A percentile compares a stretch with the other conserved stretches of the same genome.
Evolutionary conservation across 805 yeast genomes (phyloP).

Genomic region (Ogataea nitratoaversa): DNA sequence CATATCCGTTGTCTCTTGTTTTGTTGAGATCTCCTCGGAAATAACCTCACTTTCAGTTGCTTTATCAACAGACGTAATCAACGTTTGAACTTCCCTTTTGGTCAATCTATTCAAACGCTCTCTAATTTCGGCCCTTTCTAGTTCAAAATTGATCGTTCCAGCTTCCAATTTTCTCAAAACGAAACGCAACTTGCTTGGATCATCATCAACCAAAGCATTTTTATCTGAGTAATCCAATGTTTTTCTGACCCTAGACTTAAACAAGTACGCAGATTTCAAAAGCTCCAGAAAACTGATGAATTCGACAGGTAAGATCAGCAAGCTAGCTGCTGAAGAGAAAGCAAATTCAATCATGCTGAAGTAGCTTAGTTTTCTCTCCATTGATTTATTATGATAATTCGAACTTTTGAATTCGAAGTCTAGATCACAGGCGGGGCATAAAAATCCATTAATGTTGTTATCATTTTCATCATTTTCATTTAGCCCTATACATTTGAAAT

Average conservation of each 20-base stretch:
- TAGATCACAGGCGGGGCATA: slow-evolving; percentile 54
- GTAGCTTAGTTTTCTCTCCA: slow-evolving; percentile 11
- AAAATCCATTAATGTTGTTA: slow-evolving; percentile 35
- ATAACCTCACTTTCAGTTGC: not conserved
- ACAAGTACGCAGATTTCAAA: slow-evolving; percentile 10
- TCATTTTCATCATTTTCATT: slow-evolving; percentile 19
- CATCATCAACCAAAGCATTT: slow-evolving; percentile 17
- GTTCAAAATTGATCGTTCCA: slow-evolving; percentile 27
- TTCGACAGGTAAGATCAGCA: slow-evolving; percentile 17
- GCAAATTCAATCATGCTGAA: slow-evolving; percentile 12
- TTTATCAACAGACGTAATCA: not conserved
- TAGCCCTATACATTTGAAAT: slow-evolving; percentile 50
- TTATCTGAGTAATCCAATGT: slow-evolving; percentile 15
- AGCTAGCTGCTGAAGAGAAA: slow-evolving; percentile 8
- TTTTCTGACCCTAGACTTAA: slow-evolving; percentile 3
- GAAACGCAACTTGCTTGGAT: slow-evolving; percentile 33
- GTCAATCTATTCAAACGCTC: slow-evolving; percentile 20
- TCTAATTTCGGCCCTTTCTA: slow-evolving; percentile 25
- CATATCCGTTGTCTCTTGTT: no score
- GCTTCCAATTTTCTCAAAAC: slow-evolving; percentile 48
- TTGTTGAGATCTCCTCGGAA: not conserved
- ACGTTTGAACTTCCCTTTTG: not conserved
- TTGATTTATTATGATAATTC: slow-evolving; percentile 6
- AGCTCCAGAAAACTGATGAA: slow-evolving; percentile 10
- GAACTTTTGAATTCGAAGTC: slow-evolving; percentile 19